Percentiles rank a stretch among this genome's conserved stretches.
These are phyloP conservation scores for Glaciozyma martinii DNA, from an alignment of 768 basidiomycete species.

Conservation along the genomic window DNA sequence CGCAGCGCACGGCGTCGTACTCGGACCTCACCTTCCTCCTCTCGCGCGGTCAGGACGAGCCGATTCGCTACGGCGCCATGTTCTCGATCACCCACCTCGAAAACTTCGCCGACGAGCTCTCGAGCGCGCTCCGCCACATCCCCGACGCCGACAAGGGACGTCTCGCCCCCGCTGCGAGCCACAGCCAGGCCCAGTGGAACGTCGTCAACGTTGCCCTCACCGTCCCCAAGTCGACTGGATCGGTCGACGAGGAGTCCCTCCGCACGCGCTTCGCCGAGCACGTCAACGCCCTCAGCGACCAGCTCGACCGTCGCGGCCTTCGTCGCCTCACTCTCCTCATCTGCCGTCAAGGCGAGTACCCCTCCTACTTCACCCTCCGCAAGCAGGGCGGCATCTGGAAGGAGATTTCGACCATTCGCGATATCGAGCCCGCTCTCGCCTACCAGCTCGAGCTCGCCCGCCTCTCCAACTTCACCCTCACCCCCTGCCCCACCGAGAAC, in stretches of 20 bases:
- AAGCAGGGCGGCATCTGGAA: slow-evolving; percentile 63
- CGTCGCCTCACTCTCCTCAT: slow-evolving; percentile 86
- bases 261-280: slow-evolving; percentile 57
- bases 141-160: slow-evolving; percentile 63
- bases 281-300: slow-evolving; percentile 56
- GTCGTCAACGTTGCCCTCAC: slow-evolving; percentile 90
- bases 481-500: slow-evolving; percentile 90
- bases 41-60: slow-evolving; percentile 72
- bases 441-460: slow-evolving; percentile 96
- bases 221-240: slow-evolving; percentile 65
- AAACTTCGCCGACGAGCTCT: slow-evolving; percentile 25
- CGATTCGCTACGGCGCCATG: slow-evolving; percentile 80
- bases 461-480: slow-evolving; percentile 91
- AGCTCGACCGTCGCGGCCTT: slow-evolving; percentile 66
- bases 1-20: slow-evolving; percentile 71
- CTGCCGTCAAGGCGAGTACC: slow-evolving; percentile 84
- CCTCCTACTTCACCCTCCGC: slow-evolving; percentile 86
- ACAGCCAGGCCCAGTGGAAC: slow-evolving; percentile 58
- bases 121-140: slow-evolving; percentile 48
- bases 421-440: slow-evolving; percentile 94
- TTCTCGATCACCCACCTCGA: slow-evolving; percentile 67
- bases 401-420: slow-evolving; percentile 93
- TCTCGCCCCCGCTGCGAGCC: slow-evolving; percentile 37
- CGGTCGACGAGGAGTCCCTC: slow-evolving; percentile 62
- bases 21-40: slow-evolving; percentile 93